Conservation (phyloP, 441 rosid species). For the Bocquillonia castaneifolia region DNA sequence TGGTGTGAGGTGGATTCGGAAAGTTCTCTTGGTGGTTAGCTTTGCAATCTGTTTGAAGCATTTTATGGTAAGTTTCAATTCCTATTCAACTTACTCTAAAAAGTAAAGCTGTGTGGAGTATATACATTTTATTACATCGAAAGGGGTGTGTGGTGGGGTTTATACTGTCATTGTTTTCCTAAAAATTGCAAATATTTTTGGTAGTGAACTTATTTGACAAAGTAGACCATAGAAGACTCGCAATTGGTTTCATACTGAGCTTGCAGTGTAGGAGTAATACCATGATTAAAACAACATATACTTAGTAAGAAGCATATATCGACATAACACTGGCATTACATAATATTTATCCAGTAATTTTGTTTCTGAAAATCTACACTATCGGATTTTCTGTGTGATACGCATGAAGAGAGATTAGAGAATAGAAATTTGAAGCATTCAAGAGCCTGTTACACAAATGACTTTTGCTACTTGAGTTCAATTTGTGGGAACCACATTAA, state of each 20-base stretch:
- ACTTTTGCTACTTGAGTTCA: background rate
- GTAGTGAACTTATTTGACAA: no score
- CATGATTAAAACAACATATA: no score
- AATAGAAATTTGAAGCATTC: no score
- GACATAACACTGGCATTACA: no score
- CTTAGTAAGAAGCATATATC: no score
- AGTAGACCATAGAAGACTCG: no score
- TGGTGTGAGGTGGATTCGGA: slow-evolving; percentile 45
- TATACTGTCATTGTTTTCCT: background rate
- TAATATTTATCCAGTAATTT: no score
- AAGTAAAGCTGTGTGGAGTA: background rate
- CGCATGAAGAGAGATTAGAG: no score
- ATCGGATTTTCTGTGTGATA: no score
- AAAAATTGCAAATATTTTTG: background rate
- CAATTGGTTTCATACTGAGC: no score
- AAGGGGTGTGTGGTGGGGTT: background rate
- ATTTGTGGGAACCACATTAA: background rate
- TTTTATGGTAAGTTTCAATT: slow-evolving; percentile 44
- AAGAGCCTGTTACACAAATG: background rate
- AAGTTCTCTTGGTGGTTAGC: slow-evolving; percentile 50
- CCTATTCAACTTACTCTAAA: slow-evolving; percentile 1
- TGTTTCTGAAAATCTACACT: no score
- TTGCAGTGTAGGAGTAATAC: no score
- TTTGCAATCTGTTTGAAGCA: slow-evolving; percentile 72
- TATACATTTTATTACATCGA: background rate